Base-by-base conservation (phyloP, 1,139 yeast genomes). In the Blastobotrys serpentis region DNA sequence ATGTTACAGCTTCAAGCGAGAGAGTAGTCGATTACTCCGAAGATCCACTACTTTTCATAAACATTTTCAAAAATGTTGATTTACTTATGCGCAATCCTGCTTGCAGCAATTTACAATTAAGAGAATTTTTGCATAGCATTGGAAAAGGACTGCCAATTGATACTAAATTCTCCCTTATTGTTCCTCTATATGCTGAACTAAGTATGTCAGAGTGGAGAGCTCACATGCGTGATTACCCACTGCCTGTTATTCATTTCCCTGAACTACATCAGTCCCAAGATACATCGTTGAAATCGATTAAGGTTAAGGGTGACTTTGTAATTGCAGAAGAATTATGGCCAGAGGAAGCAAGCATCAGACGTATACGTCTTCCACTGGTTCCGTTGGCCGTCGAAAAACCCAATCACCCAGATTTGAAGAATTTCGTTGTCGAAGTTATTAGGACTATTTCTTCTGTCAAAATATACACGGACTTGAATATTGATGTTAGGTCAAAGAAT, bases 111-210 rank as follows among this genome's bases (percentile, higher is more conserved):
- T 72, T 71, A 1, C 70, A 77, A 3, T 65, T 86, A 14, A 76
- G 86, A 0, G 69, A 80, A 22, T 89, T 82, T 61, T 64, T 90
- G 26, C 68, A 82, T 60, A 76, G 80, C 16, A 73, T 84, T 14
- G 98, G 98, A 3, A 90, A 88, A 63, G 95, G 95, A 0, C 77
- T 84, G 21, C 97, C 98, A 0, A 62, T 65, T 47, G 85, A 83
- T 53, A 79, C 90, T 0, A 63, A 71, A 46, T 90, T 82, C 63
- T 81, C 94, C 0, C 71, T 86, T 17, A 64, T 85, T 61, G 61
- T 89, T 1, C 98, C 98, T 0, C 61, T 82, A 47, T 73, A 69
- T 63, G 49, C 81, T 18, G 71, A 75, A 26, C 63, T 84, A 49
- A 67, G 67, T 8, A 65, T 82, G 37, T 70, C 70, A 10, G 86